Evolutionary conservation across 306 rosid genomes (phyloP).

Genomic region (Fragaria nilgerrensis): DNA sequence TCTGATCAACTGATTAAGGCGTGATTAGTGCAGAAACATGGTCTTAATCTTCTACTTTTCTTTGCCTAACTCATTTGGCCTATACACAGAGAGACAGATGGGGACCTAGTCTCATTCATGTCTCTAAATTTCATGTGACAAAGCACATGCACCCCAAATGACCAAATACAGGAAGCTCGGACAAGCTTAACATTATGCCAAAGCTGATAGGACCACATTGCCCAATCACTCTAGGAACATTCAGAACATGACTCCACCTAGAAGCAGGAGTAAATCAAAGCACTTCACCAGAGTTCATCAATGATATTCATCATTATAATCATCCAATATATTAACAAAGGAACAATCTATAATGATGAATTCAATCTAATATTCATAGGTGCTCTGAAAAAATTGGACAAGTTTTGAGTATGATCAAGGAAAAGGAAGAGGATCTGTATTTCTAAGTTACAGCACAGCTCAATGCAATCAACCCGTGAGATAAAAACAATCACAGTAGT

Average conservation of each 20-base stretch:
- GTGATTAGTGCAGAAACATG: background rate
- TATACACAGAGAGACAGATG: conserved; percentile 3
- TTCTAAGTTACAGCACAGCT: conserved; percentile 25
- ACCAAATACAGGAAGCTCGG: background rate
- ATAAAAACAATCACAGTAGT: conserved; percentile 35
- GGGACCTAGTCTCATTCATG: conserved; percentile 14
- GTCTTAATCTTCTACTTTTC: background rate
- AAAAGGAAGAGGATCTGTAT: conserved; percentile 11
- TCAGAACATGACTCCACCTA: background rate
- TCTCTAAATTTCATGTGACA: background rate
- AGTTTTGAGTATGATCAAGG: background rate
- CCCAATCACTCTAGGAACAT: background rate
- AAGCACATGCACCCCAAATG: conserved; percentile 19
- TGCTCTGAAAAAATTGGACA: background rate
- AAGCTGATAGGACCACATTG: background rate
- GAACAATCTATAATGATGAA: background rate
- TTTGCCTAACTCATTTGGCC: background rate
- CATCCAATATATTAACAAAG: background rate
- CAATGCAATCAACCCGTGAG: conserved; percentile 32
- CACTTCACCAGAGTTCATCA: background rate
- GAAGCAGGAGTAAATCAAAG: background rate
- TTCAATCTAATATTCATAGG: background rate
- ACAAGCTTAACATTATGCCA: background rate
- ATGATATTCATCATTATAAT: background rate
- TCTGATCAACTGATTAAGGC: background rate